These are phyloP conservation scores for Cladophialophora yegresii DNA, from an alignment of 2,329 filamentous ascomycete genomes.

Conservation along the genomic window DNA sequence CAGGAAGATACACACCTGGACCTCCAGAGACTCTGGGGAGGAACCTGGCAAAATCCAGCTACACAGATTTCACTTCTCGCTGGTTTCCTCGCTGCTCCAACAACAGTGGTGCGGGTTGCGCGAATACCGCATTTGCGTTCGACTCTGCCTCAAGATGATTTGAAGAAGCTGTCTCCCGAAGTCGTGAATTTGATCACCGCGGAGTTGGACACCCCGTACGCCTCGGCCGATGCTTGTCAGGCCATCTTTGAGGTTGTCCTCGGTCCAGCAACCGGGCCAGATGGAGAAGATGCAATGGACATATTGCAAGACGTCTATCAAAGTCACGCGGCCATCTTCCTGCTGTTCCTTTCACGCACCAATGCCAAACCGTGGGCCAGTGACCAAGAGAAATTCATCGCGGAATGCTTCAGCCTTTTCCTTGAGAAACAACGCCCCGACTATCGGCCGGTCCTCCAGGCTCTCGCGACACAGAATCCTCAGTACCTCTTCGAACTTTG, in stretches of 20 bases:
- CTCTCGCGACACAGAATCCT: conserved; percentile 86
- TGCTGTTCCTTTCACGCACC: conserved; percentile 52
- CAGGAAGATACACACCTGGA: conserved; percentile 66
- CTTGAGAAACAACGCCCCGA: conserved; percentile 74
- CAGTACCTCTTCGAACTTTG: conserved; percentile 82
- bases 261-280: conserved; percentile 45
- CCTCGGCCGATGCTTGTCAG: conserved; percentile 80
- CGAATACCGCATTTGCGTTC: conserved; percentile 79
- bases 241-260: conserved; percentile 66
- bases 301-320: conserved; percentile 65
- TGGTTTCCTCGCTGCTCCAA: conserved; percentile 75
- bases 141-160: conserved; percentile 70
- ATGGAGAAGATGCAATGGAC: conserved; percentile 56
- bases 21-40: conserved; percentile 87
- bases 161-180: conserved; percentile 61
- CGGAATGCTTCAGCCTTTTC: conserved; percentile 70
- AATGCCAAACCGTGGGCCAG: conserved; percentile 52
- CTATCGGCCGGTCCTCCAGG: conserved; percentile 86
- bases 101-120: conserved; percentile 76
- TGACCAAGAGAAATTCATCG: conserved; percentile 53
- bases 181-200: conserved; percentile 62
- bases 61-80: conserved; percentile 93
- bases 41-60: conserved; percentile 79
- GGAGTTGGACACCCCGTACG: conserved; percentile 80
- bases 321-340: conserved; percentile 52